Evolutionary conservation across 331 rosid species (phyloP).

Genomic region (Arachis monticola): DNA sequence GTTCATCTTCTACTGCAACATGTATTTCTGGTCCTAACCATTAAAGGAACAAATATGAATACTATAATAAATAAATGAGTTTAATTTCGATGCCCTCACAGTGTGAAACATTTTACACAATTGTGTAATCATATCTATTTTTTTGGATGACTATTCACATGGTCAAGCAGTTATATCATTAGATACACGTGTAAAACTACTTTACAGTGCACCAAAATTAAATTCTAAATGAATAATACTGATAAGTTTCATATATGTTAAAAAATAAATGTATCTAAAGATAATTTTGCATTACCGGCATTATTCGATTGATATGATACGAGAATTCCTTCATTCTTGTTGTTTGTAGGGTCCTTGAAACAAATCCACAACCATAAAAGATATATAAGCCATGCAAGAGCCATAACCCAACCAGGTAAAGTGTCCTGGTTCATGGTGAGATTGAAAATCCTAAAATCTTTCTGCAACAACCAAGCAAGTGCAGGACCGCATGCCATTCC

Average conservation of each 20-base stretch:
- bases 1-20: conserved; percentile 47
- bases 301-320: conserved; percentile 42
- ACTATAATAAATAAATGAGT: conserved; percentile 6
- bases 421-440: conserved; percentile 85
- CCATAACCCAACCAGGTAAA: conserved; percentile 97
- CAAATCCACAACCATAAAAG: conserved; percentile 84
- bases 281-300: conserved; percentile 48
- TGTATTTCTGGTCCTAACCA: conserved; percentile 40
- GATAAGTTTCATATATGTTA: background rate
- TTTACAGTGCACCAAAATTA: too few species aligned
- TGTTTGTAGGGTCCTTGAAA: conserved; percentile 75
- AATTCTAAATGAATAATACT: too few species aligned
- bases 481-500: conserved; percentile 99
- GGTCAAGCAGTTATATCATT: too few species aligned
- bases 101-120: too few species aligned
- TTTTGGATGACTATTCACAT: too few species aligned
- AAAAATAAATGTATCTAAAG: conserved; percentile 17
- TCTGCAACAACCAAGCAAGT: conserved; percentile 80
- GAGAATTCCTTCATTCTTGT: conserved; percentile 40
- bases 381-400: conserved; percentile 83
- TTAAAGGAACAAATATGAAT: conserved; percentile 14
- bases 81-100: too few species aligned
- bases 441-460: conserved; percentile 71
- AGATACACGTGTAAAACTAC: too few species aligned
- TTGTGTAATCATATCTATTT: too few species aligned